A percentile compares a stretch with the other conserved stretches of the same genome.
phyloP scores from a whole-genome alignment of 805 yeast genomes.

The Kuraishia molischiana region DNA sequence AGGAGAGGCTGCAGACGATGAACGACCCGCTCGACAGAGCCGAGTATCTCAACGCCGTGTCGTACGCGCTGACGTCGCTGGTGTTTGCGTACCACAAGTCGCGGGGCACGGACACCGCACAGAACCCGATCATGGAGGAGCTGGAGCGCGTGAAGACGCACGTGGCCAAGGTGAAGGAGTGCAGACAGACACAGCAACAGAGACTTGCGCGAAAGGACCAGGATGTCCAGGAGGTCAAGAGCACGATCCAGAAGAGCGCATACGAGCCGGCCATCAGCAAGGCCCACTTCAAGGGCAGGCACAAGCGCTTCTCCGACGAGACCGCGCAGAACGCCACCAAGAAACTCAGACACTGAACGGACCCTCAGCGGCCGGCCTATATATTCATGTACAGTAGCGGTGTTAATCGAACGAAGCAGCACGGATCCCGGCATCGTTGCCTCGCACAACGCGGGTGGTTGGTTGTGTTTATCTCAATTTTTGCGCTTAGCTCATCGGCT shows the following conservation, averaged over 20 bases:
- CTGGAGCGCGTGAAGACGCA: conserved; percentile 57
- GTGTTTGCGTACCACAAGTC: conserved; percentile 51
- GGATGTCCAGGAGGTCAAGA: background rate
- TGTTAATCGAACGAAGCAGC: too few relatives aligned
- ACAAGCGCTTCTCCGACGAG: conserved; percentile 33
- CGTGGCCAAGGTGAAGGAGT: conserved; percentile 44
- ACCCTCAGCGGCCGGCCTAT: too few relatives aligned
- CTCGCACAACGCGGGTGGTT: too few relatives aligned
- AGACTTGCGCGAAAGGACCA: too few relatives aligned
- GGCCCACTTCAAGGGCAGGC: conserved; percentile 42
- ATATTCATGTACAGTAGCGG: too few relatives aligned
- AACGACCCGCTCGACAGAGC: conserved; percentile 16
- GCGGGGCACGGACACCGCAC: conserved; percentile 43
- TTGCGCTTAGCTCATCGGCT: too few relatives aligned
- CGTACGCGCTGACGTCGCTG: conserved; percentile 47
- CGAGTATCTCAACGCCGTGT: conserved; percentile 22
- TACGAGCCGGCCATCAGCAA: conserved; percentile 41
- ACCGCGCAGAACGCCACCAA: conserved; percentile 1
- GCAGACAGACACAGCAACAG: conserved; percentile 14
- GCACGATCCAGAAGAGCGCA: conserved; percentile 12
- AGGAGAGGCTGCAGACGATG: conserved; percentile 1
- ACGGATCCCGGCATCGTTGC: too few relatives aligned
- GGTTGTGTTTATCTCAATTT: too few relatives aligned
- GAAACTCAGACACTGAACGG: background rate
- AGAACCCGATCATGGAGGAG: conserved; percentile 60